Percentiles rank a stretch among this genome's conserved stretches.
Evolutionary conservation across 176 grass and related monocot species (phyloP).

Genomic region (Alopecurus myosuroides): DNA sequence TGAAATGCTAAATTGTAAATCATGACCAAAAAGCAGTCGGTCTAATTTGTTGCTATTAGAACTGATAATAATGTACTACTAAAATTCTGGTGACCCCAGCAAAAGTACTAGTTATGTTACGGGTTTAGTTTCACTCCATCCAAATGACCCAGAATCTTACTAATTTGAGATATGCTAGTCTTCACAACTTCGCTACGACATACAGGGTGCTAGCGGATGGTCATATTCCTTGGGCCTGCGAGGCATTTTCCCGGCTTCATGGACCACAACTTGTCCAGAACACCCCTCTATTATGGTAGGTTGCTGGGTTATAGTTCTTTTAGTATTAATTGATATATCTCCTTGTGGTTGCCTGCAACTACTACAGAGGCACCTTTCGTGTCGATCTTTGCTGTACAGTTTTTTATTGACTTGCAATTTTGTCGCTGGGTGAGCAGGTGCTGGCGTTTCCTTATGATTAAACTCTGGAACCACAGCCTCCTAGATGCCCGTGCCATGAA

Average conservation of each 20-base stretch:
- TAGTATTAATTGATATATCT: neutral
- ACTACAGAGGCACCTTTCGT: neutral
- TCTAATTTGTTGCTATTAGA: neutral
- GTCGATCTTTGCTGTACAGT: neutral
- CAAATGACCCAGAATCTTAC: neutral
- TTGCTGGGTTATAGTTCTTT: neutral
- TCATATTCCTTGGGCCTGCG: slow-evolving; percentile 94
- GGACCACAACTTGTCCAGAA: slow-evolving; percentile 53
- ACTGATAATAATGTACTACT: neutral
- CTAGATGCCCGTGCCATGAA: slow-evolving; percentile 74
- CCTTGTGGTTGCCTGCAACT: neutral
- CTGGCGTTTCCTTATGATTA: slow-evolving; percentile 89
- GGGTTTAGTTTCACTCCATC: neutral
- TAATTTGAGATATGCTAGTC: no score
- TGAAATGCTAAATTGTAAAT: slow-evolving; percentile 9
- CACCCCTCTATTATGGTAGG: slow-evolving; percentile 66
- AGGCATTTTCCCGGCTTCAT: slow-evolving; percentile 72
- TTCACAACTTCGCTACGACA: neutral
- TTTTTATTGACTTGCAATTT: slow-evolving; percentile 9
- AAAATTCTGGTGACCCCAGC: neutral
- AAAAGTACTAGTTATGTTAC: neutral
- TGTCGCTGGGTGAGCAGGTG: slow-evolving; percentile 40
- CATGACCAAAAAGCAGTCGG: neutral
- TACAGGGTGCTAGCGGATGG: slow-evolving; percentile 86
- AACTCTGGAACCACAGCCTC: slow-evolving; percentile 92